Percentiles rank a stretch among this genome's conserved stretches.
Evolutionary conservation across 768 basidiomycete genomes (phyloP).

Genomic region (Tulasnella sp.): DNA sequence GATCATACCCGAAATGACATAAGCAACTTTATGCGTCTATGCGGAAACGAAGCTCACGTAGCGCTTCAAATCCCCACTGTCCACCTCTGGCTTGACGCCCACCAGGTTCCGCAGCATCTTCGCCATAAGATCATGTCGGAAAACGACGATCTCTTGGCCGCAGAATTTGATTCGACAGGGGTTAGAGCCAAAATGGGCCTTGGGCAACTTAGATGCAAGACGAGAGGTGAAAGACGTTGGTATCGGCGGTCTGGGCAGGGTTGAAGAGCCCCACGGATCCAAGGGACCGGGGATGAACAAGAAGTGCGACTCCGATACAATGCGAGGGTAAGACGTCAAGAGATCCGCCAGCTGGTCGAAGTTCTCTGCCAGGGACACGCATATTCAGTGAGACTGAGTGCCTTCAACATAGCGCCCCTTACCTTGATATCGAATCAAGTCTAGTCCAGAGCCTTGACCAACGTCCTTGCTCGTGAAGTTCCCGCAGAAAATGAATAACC

Average conservation of each 20-base stretch:
- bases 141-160: slow-evolving; percentile 90
- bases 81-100: slow-evolving; percentile 70
- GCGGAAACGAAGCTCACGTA: slow-evolving; percentile 47
- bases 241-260: slow-evolving; percentile 72
- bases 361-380: slow-evolving; percentile 43
- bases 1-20: neutral
- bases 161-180: slow-evolving; percentile 94
- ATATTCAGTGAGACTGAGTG: neutral
- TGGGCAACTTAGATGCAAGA: slow-evolving; percentile 62
- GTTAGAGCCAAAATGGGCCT: slow-evolving; percentile 75
- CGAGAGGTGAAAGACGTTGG: slow-evolving; percentile 63
- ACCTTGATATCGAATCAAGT: slow-evolving; percentile 82
- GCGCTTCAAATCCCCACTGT: slow-evolving; percentile 73
- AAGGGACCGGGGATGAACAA: slow-evolving; percentile 90
- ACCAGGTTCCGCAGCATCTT: slow-evolving; percentile 88
- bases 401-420: slow-evolving; percentile 19
- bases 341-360: slow-evolving; percentile 83
- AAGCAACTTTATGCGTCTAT: no score
- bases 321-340: slow-evolving; percentile 66
- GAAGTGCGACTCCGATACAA: slow-evolving; percentile 75
- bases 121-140: slow-evolving; percentile 87
- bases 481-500: slow-evolving; percentile 84
- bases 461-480: slow-evolving; percentile 86
- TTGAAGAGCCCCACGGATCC: slow-evolving; percentile 66
- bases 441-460: slow-evolving; percentile 63